These are phyloP conservation scores for Dictyostelium capitatum DNA, from an alignment of 78 protist species.

Conservation along the genomic window DNA sequence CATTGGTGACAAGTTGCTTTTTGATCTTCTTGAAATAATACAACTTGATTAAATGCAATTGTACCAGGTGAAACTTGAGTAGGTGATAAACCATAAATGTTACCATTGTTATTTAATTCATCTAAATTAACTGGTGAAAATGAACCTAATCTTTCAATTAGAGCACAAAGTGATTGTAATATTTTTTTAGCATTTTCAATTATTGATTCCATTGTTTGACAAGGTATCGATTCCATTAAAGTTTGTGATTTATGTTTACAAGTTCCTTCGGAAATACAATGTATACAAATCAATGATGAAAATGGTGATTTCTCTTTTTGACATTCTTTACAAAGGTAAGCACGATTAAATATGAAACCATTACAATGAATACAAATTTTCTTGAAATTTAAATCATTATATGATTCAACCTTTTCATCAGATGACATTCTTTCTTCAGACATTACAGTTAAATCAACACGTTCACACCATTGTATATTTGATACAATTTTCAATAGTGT, in stretches of 20 bases:
- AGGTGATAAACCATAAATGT: background rate
- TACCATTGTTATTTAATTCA: background rate
- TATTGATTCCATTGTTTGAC: background rate
- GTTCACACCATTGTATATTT: slow-evolving; percentile 5
- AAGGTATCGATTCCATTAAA: background rate
- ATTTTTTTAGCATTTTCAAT: background rate
- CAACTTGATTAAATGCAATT: slow-evolving; percentile 55
- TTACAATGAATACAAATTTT: slow-evolving; percentile 19
- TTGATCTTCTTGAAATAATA: slow-evolving; percentile 18
- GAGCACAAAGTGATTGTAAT: background rate
- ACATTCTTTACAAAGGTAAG: slow-evolving; percentile 25
- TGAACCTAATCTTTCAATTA: background rate
- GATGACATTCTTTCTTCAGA: background rate
- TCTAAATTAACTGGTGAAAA: background rate
- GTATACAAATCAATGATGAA: background rate
- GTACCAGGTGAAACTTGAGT: slow-evolving; percentile 52
- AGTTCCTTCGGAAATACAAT: slow-evolving; percentile 50
- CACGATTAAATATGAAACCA: slow-evolving; percentile 40
- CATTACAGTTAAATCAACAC: slow-evolving; percentile 8
- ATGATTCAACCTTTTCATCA: background rate
- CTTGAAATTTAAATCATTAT: background rate
- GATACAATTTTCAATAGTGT: background rate
- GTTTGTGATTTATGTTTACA: slow-evolving; percentile 9
- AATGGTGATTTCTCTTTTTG: background rate
- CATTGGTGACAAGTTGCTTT: slow-evolving; percentile 78